Conservation (phyloP, 768 basidiomycete species). For the Mycena polygramma region DNA sequence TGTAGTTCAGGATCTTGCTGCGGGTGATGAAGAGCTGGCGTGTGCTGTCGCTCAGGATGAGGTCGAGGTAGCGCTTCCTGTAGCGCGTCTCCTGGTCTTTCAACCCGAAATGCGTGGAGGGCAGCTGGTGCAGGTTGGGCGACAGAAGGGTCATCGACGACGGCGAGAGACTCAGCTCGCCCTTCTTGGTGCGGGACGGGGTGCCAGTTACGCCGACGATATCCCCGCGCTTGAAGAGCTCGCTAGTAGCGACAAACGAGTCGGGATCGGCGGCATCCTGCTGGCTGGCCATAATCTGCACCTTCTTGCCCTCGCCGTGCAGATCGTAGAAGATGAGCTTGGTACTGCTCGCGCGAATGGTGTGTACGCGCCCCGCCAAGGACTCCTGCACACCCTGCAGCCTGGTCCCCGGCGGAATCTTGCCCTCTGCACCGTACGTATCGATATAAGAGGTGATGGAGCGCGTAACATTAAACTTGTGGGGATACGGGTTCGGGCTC, state of each 20-base stretch:
- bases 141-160: constrained; percentile 88
- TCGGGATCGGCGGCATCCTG: constrained; percentile 80
- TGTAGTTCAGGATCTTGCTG: constrained; percentile 90
- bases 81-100: constrained; percentile 98
- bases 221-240: constrained; percentile 94
- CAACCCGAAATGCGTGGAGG: constrained; percentile 91
- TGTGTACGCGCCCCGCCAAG: constrained; percentile 93
- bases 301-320: constrained; percentile 90
- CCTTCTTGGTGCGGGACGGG: constrained; percentile 94
- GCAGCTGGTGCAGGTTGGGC: constrained; percentile 96
- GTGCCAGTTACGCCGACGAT: constrained; percentile 93
- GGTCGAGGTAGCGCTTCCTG: constrained; percentile 98
- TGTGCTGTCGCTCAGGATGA: constrained; percentile 93
- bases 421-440: constrained; percentile 79
- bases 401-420: constrained; percentile 76
- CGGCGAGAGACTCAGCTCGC: constrained; percentile 92
- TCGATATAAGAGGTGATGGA: constrained; percentile 83
- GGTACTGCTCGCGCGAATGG: constrained; percentile 83
- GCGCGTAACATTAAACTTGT: constrained; percentile 94
- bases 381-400: constrained; percentile 69
- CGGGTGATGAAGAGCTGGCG: constrained; percentile 93
- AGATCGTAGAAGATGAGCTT: constrained; percentile 97
- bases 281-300: constrained; percentile 94
- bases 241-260: constrained; percentile 79
- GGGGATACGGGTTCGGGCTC: constrained; percentile 95